Evolutionary conservation across 257 asterid genomes (phyloP).

Genomic region (Gynochthodes officinalis): DNA sequence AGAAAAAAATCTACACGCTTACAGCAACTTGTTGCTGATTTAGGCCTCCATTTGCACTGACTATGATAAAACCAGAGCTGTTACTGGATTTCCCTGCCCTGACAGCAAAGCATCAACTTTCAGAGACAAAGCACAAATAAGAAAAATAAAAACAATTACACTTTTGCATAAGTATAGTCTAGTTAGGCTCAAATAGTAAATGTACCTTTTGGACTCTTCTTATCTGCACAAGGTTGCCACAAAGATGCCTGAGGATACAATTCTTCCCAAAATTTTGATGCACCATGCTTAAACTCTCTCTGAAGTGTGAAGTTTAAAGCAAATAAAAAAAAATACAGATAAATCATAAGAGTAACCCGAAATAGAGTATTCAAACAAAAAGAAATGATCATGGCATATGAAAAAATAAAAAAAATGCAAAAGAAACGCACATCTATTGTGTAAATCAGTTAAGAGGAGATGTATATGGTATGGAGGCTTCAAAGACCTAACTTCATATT

Average conservation of each 20-base stretch:
- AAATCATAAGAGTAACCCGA: not conserved
- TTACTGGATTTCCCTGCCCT: constrained; percentile 56
- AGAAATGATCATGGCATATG: not conserved
- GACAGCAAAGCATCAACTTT: constrained; percentile 28
- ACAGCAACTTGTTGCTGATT: constrained; percentile 96
- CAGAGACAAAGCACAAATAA: constrained; percentile 8
- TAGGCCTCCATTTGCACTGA: constrained; percentile 93
- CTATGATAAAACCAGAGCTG: constrained; percentile 59
- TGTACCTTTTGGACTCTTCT: constrained; percentile 44
- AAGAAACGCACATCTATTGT: too few relatives aligned
- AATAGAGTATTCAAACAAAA: not conserved
- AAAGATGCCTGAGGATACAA: constrained; percentile 47
- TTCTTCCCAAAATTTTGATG: constrained; percentile 69
- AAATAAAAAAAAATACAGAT: not conserved
- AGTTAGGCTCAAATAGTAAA: not conserved
- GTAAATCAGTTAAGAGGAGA: too few relatives aligned
- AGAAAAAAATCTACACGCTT: constrained; percentile 24
- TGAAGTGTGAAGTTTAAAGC: constrained; percentile 15
- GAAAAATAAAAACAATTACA: not conserved
- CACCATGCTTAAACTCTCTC: constrained; percentile 45
- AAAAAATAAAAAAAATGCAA: too few relatives aligned
- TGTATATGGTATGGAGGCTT: too few relatives aligned
- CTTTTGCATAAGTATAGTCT: constrained; percentile 4
- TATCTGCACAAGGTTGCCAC: constrained; percentile 86
- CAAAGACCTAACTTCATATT: too few relatives aligned